phyloP scores from a whole-genome alignment of 2,329 filamentous ascomycete genomes.

The Lasiodiplodia citricola region DNA sequence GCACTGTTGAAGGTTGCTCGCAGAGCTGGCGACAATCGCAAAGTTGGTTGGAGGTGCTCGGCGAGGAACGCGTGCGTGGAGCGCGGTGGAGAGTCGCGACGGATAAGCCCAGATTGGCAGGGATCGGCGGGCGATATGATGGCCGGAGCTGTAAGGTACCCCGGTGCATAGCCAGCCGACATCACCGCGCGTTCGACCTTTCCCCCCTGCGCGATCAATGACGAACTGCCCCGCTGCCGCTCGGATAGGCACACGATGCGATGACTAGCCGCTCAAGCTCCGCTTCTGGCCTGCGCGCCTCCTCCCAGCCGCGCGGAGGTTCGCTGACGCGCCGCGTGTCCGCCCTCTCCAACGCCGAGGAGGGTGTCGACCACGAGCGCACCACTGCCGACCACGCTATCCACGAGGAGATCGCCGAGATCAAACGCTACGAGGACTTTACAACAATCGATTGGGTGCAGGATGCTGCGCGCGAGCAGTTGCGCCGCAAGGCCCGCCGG shows the following conservation, averaged over 20 bases:
- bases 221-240: constrained; percentile 10
- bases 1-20: neutral
- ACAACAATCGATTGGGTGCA: constrained; percentile 99
- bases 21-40: neutral
- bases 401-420: constrained; percentile 94
- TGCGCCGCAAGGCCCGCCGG: constrained; percentile 76
- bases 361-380: constrained; percentile 61
- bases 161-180: constrained; percentile 14
- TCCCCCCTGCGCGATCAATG: constrained; percentile 18
- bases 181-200: neutral
- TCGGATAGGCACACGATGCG: constrained; percentile 40
- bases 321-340: constrained; percentile 72
- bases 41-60: neutral
- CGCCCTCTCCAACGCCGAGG: constrained; percentile 68
- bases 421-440: constrained; percentile 98
- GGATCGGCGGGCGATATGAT: constrained; percentile 13
- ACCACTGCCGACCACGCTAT: constrained; percentile 71
- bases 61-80: constrained; percentile 10
- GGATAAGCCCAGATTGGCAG: constrained; percentile 13
- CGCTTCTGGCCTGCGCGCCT: constrained; percentile 39
- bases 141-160: constrained; percentile 20
- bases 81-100: constrained; percentile 20
- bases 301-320: constrained; percentile 55
- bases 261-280: constrained; percentile 52
- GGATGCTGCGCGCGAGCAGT: constrained; percentile 89